Base-by-base conservation (phyloP, 169 alveolate species). In the Ichthyophthirius multifiliis region DNA sequence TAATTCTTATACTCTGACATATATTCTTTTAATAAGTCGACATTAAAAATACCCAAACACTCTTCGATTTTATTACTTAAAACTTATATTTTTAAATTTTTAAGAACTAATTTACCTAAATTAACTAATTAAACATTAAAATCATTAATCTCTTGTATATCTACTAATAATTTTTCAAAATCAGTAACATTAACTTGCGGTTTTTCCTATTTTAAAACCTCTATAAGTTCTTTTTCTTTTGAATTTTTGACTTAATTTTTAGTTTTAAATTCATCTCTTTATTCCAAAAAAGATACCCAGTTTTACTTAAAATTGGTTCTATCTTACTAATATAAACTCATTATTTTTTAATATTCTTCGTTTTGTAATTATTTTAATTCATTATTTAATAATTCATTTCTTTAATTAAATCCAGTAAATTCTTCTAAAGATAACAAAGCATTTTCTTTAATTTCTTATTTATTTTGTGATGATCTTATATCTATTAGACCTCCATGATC, bases 391-490 rank as follows among this genome's bases (percentile, higher is more conserved):
- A 88, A 73, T 15, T 65, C 43, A 65, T 79, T 84, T 82, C 82
- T 77, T 67, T 85, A 80, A 30, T 83, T 43, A 41, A 83, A 82
- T 18, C 75, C 82, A 43, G 78, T 74, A 13, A 87, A 80, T 55
- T 81, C 88, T 48, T 87, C 92, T 43, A 77, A 84, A 23, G 83
- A 90, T 63, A 88, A 85, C 15, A 75, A 55, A 62, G 85, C 87
- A 46, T 84, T 87, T 74, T 88, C 90, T 31, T 74, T 71, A 37
- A 86, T 87, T 74, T 85, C 89, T 37, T 43, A 46, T 44, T 89
- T 90, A 65, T 86, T 90, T 31, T 81, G 82, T 43, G 89, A 93
- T 13, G 83, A 78, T 76, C 94, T 83, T 18, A 78, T 73, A 73
- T 89, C 85, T 20, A 88, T 82, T 12, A 76, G 82, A 71, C 83